Evolutionary conservation across 2,329 filamentous ascomycete genomes (phyloP), one percentile per base, ranked within the genome.

Genomic region (Drechslera avenae): DNA sequence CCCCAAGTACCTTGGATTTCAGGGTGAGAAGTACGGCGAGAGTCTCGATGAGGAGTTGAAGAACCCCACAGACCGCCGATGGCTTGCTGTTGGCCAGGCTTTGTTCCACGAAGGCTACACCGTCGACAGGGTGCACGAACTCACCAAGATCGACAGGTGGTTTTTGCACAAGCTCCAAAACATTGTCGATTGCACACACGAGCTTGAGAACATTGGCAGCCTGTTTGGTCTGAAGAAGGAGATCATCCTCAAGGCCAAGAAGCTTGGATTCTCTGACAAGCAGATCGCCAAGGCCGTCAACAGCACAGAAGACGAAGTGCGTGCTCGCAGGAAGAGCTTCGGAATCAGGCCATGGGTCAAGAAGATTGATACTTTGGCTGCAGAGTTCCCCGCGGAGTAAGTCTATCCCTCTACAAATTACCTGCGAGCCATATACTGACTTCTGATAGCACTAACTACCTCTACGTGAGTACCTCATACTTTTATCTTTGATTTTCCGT

Each of bases 141-240:
- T 99, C 64, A 96, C 89, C 78, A 97, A 96, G 83, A 99, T 99
- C 68, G 94, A 97, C 80, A 96, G 96, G 78, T 97, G 94, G 94
- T 99, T 99, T 83, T 79, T 99, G 66, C 86, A 97, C 86, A 97
- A 99, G 84, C 86, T 99, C 43, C 87, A 96, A 79, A 97, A 97
- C 80, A 90, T 99, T 67, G 94, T 96, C 44, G 85, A 97, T 75
- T 92, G 89, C 79, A 90, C 89, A 53, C 86, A 85, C 61, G 90
- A 96, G 73, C 85, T 99, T 56, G 85, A 96, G 78, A 85, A 88
- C 26, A 86, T 91, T 54, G 92, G 91, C 62, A 89, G 86, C 67
- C 83, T 99, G 39, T 86, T 89, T 67, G 89, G 86, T 47, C 79
- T 99, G 57, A 93, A 92, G 81, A 89, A 92, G 76, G 92, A 96